Evolutionary conservation across 2,329 filamentous ascomycete species (phyloP).

Genomic region (Cercospora canescens): DNA sequence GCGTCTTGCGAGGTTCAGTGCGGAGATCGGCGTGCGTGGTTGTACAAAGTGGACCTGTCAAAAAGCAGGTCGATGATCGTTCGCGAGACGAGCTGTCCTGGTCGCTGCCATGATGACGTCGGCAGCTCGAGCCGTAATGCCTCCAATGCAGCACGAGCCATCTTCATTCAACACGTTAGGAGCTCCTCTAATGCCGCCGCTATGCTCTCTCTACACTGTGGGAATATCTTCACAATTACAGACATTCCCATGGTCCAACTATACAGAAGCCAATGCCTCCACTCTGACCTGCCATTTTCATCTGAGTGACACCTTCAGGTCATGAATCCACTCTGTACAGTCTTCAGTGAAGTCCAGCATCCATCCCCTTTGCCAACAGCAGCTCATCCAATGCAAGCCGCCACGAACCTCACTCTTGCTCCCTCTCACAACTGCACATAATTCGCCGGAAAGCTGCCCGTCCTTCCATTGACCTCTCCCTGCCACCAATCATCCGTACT

Average conservation of each 20-base stretch:
- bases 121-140: slow-evolving; percentile 2
- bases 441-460: slow-evolving; percentile 79
- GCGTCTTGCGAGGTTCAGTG: neutral
- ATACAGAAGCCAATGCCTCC: neutral
- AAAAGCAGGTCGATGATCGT: slow-evolving; percentile 2
- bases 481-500: slow-evolving; percentile 88
- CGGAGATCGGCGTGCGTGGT: neutral
- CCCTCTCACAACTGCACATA: slow-evolving; percentile 51
- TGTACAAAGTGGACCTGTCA: slow-evolving; percentile 8
- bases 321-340: too few species aligned
- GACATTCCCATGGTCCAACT: neutral
- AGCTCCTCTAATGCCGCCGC: neutral
- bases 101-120: neutral
- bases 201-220: neutral
- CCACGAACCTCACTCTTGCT: neutral
- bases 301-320: neutral
- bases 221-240: neutral
- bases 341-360: too few species aligned
- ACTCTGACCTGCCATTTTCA: neutral
- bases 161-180: neutral
- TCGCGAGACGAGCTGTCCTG: slow-evolving; percentile 3
- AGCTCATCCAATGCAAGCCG: neutral
- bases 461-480: slow-evolving; percentile 68
- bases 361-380: too few species aligned
- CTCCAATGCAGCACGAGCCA: neutral